phyloP scores from a whole-genome alignment of 2,329 filamentous ascomycete genomes.

The Arthroderma sp. region DNA sequence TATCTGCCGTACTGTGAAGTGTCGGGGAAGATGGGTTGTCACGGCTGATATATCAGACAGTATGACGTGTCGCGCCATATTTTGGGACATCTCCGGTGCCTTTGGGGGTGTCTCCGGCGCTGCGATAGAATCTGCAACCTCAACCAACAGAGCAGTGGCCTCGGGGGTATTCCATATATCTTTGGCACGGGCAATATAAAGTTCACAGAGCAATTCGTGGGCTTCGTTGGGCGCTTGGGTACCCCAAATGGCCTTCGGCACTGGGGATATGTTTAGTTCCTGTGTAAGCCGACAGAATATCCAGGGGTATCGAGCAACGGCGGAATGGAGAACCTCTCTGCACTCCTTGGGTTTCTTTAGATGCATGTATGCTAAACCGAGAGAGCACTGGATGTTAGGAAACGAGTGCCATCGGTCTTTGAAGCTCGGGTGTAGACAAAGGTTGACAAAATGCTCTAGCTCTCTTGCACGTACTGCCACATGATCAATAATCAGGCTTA shows the following conservation, averaged over 20 bases:
- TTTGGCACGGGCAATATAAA: slow-evolving; percentile 66
- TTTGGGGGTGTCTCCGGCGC: slow-evolving; percentile 34
- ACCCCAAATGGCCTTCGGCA: slow-evolving; percentile 76
- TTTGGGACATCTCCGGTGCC: slow-evolving; percentile 37
- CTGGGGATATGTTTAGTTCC: slow-evolving; percentile 60
- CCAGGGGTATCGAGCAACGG: slow-evolving; percentile 70
- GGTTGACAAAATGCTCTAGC: slow-evolving; percentile 60
- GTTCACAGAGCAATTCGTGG: slow-evolving; percentile 57
- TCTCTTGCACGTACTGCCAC: slow-evolving; percentile 72
- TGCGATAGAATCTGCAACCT: slow-evolving; percentile 49
- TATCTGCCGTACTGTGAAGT: slow-evolving; percentile 51
- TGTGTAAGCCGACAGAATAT: slow-evolving; percentile 69
- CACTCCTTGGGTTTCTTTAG: slow-evolving; percentile 55
- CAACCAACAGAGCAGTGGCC: slow-evolving; percentile 54
- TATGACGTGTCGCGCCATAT: slow-evolving; percentile 63
- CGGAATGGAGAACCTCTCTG: slow-evolving; percentile 50
- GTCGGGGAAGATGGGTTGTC: slow-evolving; percentile 55
- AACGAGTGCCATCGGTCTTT: slow-evolving; percentile 43
- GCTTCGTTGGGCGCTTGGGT: slow-evolving; percentile 52
- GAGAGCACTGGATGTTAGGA: slow-evolving; percentile 62
- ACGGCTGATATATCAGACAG: slow-evolving; percentile 63
- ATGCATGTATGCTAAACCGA: slow-evolving; percentile 64
- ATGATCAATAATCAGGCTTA: slow-evolving; percentile 69
- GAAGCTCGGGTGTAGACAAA: slow-evolving; percentile 45
- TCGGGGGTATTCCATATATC: slow-evolving; percentile 78